Conservation (phyloP, 2,329 filamentous ascomycete genomes). For the Fusarium nodosum region DNA sequence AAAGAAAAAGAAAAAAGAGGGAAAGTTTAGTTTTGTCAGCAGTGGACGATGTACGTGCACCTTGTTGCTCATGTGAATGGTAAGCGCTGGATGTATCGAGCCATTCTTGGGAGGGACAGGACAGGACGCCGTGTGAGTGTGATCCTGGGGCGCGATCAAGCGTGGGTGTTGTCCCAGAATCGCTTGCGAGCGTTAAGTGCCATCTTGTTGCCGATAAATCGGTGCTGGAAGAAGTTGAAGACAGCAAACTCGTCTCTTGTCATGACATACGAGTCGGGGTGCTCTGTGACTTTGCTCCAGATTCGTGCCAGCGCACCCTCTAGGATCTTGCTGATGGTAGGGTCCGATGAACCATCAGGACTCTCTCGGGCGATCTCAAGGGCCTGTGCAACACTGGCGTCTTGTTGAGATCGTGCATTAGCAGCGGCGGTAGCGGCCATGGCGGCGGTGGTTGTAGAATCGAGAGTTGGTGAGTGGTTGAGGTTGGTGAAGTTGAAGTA, state of each 20-base stretch:
- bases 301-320: conserved; percentile 73
- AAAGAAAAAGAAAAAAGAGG: no score
- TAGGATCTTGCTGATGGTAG: conserved; percentile 73
- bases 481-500: conserved; percentile 41
- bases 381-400: conserved; percentile 71
- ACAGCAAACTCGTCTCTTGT: conserved; percentile 83
- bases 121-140: conserved; percentile 17
- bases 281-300: conserved; percentile 75
- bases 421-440: conserved; percentile 41
- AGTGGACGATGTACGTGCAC: background rate
- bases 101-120: conserved; percentile 14
- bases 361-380: conserved; percentile 82
- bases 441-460: conserved; percentile 33
- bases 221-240: conserved; percentile 85
- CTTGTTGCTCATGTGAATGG: conserved; percentile 2
- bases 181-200: conserved; percentile 63
- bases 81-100: conserved; percentile 7
- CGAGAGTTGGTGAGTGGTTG: conserved; percentile 33
- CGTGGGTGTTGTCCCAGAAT: conserved; percentile 66
- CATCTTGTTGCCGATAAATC: conserved; percentile 69
- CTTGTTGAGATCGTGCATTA: conserved; percentile 46
- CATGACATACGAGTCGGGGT: conserved; percentile 80
- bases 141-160: conserved; percentile 47
- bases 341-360: conserved; percentile 74
- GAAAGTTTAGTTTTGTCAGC: conserved; percentile 1